Percentiles rank a stretch among this genome's conserved stretches.
Conservation (phyloP, 2,329 filamentous ascomycete genomes). For the Metarhizium rileyi region DNA sequence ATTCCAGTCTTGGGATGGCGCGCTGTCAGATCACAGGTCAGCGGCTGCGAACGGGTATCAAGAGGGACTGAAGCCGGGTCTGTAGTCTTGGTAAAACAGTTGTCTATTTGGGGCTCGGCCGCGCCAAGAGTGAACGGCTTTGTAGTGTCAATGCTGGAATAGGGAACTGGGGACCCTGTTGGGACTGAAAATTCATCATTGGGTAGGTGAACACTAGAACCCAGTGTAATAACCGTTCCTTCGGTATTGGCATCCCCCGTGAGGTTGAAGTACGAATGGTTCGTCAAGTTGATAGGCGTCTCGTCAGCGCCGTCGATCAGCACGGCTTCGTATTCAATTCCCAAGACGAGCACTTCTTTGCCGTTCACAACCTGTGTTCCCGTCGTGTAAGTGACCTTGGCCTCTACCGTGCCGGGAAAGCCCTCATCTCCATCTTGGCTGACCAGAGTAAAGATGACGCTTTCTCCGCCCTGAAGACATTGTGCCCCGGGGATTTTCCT, state of each 20-base stretch:
- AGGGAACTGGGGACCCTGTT: slow-evolving; percentile 53
- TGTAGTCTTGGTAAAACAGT: slow-evolving; percentile 75
- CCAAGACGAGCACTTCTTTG: slow-evolving; percentile 59
- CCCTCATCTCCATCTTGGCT: slow-evolving; percentile 81
- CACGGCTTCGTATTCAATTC: slow-evolving; percentile 84
- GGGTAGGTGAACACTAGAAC: slow-evolving; percentile 56
- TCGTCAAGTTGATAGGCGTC: slow-evolving; percentile 87
- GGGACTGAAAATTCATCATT: slow-evolving; percentile 68
- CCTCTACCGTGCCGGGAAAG: slow-evolving; percentile 77
- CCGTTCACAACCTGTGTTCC: slow-evolving; percentile 55
- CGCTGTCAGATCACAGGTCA: slow-evolving; percentile 61
- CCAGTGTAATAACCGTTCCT: slow-evolving; percentile 57
- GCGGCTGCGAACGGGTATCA: slow-evolving; percentile 53
- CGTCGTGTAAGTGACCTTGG: slow-evolving; percentile 68
- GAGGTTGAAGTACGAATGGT: slow-evolving; percentile 78
- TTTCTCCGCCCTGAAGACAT: slow-evolving; percentile 51
- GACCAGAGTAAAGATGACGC: slow-evolving; percentile 52
- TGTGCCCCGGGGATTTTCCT: slow-evolving; percentile 40
- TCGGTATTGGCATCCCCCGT: slow-evolving; percentile 41
- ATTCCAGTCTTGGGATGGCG: slow-evolving; percentile 65
- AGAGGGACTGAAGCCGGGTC: slow-evolving; percentile 50
- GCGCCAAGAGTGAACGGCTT: slow-evolving; percentile 64
- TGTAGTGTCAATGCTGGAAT: slow-evolving; percentile 54
- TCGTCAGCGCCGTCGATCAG: slow-evolving; percentile 73
- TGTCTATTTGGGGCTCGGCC: slow-evolving; percentile 67